Evolutionary conservation across 73 alveolate species (phyloP).

Genomic region (Uronychia setigera): DNA sequence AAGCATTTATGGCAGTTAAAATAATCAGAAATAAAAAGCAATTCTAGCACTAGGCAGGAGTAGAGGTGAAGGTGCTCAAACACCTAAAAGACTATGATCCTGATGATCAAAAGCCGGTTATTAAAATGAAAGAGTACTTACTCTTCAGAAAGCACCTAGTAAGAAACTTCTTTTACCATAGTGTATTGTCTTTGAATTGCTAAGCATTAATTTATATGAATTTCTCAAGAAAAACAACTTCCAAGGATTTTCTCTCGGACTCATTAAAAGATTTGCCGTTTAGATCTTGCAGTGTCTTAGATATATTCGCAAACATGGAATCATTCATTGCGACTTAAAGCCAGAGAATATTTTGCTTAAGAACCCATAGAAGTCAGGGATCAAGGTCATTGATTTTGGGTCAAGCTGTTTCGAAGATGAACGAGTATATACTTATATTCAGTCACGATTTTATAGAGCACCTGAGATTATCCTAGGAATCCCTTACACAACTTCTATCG

Average conservation of each 20-base stretch:
- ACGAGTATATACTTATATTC: slow-evolving; percentile 62
- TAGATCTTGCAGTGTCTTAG: slow-evolving; percentile 79
- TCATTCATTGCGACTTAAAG: slow-evolving; percentile 83
- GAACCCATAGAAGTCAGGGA: slow-evolving; percentile 74
- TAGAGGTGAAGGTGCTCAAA: slow-evolving; percentile 45
- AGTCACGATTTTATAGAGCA: slow-evolving; percentile 65
- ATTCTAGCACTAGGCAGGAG: slow-evolving; percentile 50
- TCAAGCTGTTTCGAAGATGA: slow-evolving; percentile 68
- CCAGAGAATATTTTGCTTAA: slow-evolving; percentile 82
- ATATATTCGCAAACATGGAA: slow-evolving; percentile 65
- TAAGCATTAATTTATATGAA: slow-evolving; percentile 77
- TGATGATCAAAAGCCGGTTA: slow-evolving; percentile 55
- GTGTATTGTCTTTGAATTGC: slow-evolving; percentile 54
- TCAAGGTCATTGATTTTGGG: slow-evolving; percentile 92
- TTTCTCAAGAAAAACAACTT: slow-evolving; percentile 62
- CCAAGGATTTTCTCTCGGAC: slow-evolving; percentile 72
- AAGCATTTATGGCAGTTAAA: slow-evolving; percentile 83
- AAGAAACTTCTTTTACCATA: neutral
- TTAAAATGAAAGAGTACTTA: slow-evolving; percentile 56
- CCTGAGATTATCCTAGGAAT: slow-evolving; percentile 70
- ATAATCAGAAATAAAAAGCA: slow-evolving; percentile 83
- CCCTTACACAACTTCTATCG: slow-evolving; percentile 72
- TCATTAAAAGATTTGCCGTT: slow-evolving; percentile 79
- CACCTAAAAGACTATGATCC: slow-evolving; percentile 59
- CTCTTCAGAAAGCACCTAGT: slow-evolving; percentile 62